A percentile compares a stretch with the other conserved stretches of the same genome.
These are phyloP conservation scores for sweet orange (Citrus sinensis) DNA, from an alignment of 345 rosid species.

Conservation along the genomic window DVS_A1.0 CM039163.1:2679501-2680000, in stretches of 20 bases:
- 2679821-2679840: background rate
- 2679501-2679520: conserved; percentile 79
- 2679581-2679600: background rate
- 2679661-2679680: background rate
- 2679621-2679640: background rate
- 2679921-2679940: background rate
- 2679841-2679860: background rate
- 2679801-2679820: background rate
- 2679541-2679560: conserved; percentile 68
- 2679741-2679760: background rate
- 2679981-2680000: background rate
- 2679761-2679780: background rate
- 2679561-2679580: background rate
- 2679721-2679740: background rate
- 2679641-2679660: background rate
- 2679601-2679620: background rate
- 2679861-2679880: background rate
- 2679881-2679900: background rate
- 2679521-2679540: conserved; percentile 89
- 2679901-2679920: background rate
- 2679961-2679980: background rate
- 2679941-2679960: background rate
- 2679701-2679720: too few relatives aligned
- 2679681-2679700: background rate
- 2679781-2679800: background rate